Conservation (phyloP, 495 filamentous ascomycete genomes). For the Penicillium arizonense region DNA sequence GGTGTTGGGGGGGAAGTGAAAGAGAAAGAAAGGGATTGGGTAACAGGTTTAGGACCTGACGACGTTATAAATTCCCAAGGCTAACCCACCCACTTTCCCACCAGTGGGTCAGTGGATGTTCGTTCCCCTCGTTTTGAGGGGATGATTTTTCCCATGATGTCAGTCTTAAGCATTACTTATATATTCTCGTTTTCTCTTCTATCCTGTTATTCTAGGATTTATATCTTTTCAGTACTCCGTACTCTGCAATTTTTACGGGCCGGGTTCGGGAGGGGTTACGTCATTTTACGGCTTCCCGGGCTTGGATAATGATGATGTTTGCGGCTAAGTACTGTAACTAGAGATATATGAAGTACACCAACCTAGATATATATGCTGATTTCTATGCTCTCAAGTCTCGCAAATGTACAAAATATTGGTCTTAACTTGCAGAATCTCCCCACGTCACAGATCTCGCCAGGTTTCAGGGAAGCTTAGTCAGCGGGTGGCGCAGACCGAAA, state of each 20-base stretch:
- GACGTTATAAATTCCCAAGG: conserved; percentile 38
- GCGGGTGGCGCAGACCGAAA: too few relatives aligned
- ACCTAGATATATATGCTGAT: too few relatives aligned
- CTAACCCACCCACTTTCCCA: conserved; percentile 31
- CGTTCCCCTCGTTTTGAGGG: conserved; percentile 29
- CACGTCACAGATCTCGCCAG: too few relatives aligned
- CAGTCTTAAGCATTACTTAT: too few relatives aligned
- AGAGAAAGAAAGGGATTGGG: conserved; percentile 14
- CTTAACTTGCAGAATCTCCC: too few relatives aligned
- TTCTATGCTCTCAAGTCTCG: too few relatives aligned
- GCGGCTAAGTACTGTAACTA: not conserved
- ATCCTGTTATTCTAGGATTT: not conserved
- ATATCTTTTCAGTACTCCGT: not conserved
- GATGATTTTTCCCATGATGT: conserved; percentile 3
- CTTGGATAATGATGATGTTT: conserved; percentile 11
- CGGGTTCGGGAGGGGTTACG: conserved; percentile 9
- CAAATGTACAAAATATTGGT: too few relatives aligned
- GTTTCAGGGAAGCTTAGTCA: too few relatives aligned
- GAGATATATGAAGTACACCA: not conserved
- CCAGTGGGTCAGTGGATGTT: conserved; percentile 43
- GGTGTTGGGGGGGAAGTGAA: conserved; percentile 7
- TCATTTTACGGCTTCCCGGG: conserved; percentile 10
- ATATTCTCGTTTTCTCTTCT: not conserved
- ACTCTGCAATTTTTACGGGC: conserved; percentile 1
- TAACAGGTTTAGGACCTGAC: conserved; percentile 21